phyloP scores from a whole-genome alignment of 2,329 filamentous ascomycete species.

The Cladosporium sp. region DNA sequence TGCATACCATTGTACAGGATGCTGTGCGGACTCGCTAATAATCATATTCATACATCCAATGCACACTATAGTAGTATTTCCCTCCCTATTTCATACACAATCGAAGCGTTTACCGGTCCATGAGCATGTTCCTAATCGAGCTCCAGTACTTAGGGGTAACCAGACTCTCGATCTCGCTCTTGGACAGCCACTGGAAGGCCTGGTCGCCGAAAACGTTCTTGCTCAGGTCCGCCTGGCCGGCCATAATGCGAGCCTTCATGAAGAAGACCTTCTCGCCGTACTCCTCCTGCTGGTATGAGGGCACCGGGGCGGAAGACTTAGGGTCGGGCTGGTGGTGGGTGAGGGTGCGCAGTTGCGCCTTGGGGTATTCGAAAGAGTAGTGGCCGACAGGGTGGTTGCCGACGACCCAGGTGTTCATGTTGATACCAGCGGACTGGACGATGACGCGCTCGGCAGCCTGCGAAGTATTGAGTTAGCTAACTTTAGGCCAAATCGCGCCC shows the following conservation, averaged over 20 bases:
- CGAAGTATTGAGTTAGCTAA: constrained; percentile 16
- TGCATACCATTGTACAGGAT: too few species aligned
- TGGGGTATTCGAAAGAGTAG: constrained; percentile 53
- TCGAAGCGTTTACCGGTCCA: constrained; percentile 52
- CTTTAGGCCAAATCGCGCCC: background rate
- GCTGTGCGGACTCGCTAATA: too few species aligned
- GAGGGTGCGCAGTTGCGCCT: constrained; percentile 19
- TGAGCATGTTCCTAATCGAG: constrained; percentile 75
- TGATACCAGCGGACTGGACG: constrained; percentile 69
- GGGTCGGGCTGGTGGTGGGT: background rate
- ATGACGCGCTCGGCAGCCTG: constrained; percentile 80
- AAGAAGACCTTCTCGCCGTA: constrained; percentile 84
- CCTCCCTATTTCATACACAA: background rate
- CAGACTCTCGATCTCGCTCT: constrained; percentile 71
- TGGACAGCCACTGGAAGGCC: constrained; percentile 89
- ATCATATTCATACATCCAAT: too few species aligned
- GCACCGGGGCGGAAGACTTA: constrained; percentile 14
- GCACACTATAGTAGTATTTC: background rate
- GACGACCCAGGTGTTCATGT: constrained; percentile 99
- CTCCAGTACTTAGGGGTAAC: constrained; percentile 65
- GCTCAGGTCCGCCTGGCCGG: constrained; percentile 79
- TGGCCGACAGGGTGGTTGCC: constrained; percentile 85
- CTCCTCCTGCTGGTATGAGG: constrained; percentile 31
- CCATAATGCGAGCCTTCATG: constrained; percentile 93
- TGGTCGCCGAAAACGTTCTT: constrained; percentile 64